Percentiles rank a stretch among this genome's conserved stretches.
phyloP scores from a whole-genome alignment of 2,329 filamentous ascomycete species.

The Emergomyces orientalis region DNA sequence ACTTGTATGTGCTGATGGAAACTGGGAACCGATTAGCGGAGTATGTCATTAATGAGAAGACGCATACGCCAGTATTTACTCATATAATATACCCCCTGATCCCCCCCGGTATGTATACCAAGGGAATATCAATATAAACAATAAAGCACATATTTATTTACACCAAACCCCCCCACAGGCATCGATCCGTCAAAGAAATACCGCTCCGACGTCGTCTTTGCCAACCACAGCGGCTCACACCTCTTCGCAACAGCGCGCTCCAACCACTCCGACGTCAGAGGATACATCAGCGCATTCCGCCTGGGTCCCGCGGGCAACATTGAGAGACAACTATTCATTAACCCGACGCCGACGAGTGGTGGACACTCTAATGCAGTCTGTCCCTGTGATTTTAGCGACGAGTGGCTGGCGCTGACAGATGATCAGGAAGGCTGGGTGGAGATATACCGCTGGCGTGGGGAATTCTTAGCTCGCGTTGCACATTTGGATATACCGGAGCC shows the following conservation, averaged over 20 bases:
- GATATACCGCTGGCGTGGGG: conserved; percentile 78
- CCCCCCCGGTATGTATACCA: conserved; percentile 40
- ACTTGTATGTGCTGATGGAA: conserved; percentile 82
- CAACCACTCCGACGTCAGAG: conserved; percentile 65
- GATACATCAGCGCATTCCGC: conserved; percentile 73
- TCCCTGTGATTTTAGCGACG: conserved; percentile 73
- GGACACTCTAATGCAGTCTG: conserved; percentile 84
- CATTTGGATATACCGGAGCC: conserved; percentile 69
- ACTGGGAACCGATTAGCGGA: conserved; percentile 75
- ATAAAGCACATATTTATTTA: neutral
- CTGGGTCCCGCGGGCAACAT: conserved; percentile 60
- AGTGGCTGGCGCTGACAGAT: conserved; percentile 84
- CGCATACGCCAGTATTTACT: conserved; percentile 69
- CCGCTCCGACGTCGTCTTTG: conserved; percentile 72
- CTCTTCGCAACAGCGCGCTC: conserved; percentile 78
- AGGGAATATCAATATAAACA: neutral
- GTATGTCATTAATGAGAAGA: conserved; percentile 66
- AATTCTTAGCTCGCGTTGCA: conserved; percentile 69
- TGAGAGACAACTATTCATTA: conserved; percentile 67
- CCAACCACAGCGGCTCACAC: conserved; percentile 59
- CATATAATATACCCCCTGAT: conserved; percentile 68
- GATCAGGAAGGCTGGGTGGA: conserved; percentile 82
- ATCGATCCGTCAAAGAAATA: conserved; percentile 50
- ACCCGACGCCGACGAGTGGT: conserved; percentile 76
- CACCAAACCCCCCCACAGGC: conserved; percentile 10